Evolutionary conservation across 495 filamentous ascomycete genomes (phyloP), one percentile per base, ranked within the genome.

Genomic region (Aspergillus asperescens): DNA sequence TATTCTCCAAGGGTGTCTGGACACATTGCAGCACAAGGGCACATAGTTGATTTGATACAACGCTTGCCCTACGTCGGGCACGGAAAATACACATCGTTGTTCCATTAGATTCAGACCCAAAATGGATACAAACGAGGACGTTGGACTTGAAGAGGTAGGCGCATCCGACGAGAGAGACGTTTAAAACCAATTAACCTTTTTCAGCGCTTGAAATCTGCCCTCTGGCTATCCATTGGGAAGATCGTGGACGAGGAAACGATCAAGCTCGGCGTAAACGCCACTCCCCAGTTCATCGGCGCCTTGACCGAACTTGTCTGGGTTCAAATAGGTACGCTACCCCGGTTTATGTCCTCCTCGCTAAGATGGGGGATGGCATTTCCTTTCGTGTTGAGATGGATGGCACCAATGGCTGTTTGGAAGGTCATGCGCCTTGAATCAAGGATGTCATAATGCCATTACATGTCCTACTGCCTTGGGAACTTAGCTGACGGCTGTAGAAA

Each of bases 281-380:
- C 90, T 1, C 91, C 90, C 6, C 91, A 96, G 63, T 98, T 96
- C 69, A 96, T 96, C 59, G 91, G 83, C 8, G 89, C 89, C 0
- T 69, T 97, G 64, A 94, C 88, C 0, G 91, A 96, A 71, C 77
- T 97, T 75, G 86, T 92, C 22, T 97, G 87, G 86, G 74, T 81
- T 10, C 93, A 98, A 58, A 87, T 96, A 51, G 88, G 89, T 89
- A 78, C 59, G 68, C 59, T n/a, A 8, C 20, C 44, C 39, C 39
- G 22, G 18, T 18, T 31, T 31, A 41, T 41, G 19, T 9, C 18
- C 18, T 19, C 1, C 16, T 13, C 41, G 4, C 10, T 20, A 22
- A 37, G 0, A 7, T 39, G 8, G 5, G 34, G 8, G 1, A 24
- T 28, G 20, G 19, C 34, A 10, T 40, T 39, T 40, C 24, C 23